Base-by-base conservation (phyloP, 2,329 filamentous ascomycete genomes). In the Arachnomyces sp. region DNA sequence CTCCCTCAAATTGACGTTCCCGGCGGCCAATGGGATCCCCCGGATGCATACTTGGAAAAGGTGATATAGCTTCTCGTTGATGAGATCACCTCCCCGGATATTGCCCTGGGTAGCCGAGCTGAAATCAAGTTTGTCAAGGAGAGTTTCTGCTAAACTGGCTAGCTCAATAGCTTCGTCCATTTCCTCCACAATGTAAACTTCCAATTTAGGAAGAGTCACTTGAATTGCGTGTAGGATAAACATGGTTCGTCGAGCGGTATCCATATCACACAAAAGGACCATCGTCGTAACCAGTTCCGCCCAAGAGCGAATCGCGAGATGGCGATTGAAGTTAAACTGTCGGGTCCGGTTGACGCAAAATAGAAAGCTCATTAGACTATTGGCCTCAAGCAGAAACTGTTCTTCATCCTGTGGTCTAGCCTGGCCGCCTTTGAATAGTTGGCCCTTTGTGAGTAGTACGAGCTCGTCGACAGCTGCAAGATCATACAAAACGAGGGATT, bases 221-320 rank as follows among this genome's bases (percentile, higher is more conserved):
- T 96, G 89, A 4, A 98, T 71, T 0, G 85, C 82, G 57, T 94
- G 87, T 8, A 96, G 67, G 40, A 94, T 80, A 57, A 95, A 89
- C 0, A 83, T 78, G 4, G 81, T 81, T 54, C 82, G 82, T 21
- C 76, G 77, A 2, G 77, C 77, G 39, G 78, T 75, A 44, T 85
- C 83, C 57, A 94, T 83, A 39, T 92, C 84, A 49, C 86, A 87
- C 42, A 78, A 81, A 52, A 88, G 83, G 14, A 95, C 74, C 66
- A 94, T 84, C 15, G 95, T 79, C 38, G 88, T 78, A 34, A 94
- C 66, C 21, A 96, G 73, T 52, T 89, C 86, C 1, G 84, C 78
- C 90, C 93, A 98, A 1, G 86, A 79, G 53, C 75, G 79, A 3
- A 96, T 72, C 2, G 90, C 81, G 34, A 78, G 74, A 16, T 84